A percentile compares a stretch with the other conserved stretches of the same genome.
These are phyloP conservation scores for Cyclotella atomus DNA, from an alignment of 108 stramenopile species.

Conservation along the genomic window DNA sequence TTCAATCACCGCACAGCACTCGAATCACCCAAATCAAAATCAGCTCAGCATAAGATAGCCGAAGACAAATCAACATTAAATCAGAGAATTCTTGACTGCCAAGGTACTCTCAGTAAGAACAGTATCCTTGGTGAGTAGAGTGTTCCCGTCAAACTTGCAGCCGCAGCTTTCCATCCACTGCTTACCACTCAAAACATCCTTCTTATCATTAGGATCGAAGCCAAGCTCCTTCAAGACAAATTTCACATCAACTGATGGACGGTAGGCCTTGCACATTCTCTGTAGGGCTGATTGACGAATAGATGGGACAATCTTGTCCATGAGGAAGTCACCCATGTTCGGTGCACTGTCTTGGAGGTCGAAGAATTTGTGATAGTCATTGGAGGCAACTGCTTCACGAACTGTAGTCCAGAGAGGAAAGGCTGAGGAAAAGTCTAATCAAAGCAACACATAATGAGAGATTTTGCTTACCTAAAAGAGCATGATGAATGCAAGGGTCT, in stretches of 20 bases:
- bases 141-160: slow-evolving; percentile 49
- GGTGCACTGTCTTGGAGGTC: slow-evolving; percentile 55
- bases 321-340: slow-evolving; percentile 66
- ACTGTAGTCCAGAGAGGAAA: slow-evolving; percentile 30
- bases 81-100: slow-evolving; percentile 64
- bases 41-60: background rate
- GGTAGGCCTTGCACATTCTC: slow-evolving; percentile 69
- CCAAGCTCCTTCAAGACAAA: slow-evolving; percentile 66
- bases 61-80: slow-evolving; percentile 26
- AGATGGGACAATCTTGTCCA: slow-evolving; percentile 69
- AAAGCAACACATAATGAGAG: background rate
- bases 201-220: slow-evolving; percentile 43
- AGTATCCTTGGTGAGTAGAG: slow-evolving; percentile 65
- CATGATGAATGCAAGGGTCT: slow-evolving; percentile 67
- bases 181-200: slow-evolving; percentile 39
- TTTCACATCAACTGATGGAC: slow-evolving; percentile 54
- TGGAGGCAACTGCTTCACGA: slow-evolving; percentile 67
- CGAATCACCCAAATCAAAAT: background rate
- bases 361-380: slow-evolving; percentile 77
- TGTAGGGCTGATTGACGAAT: slow-evolving; percentile 64
- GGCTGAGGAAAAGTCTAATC: background rate
- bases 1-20: slow-evolving; percentile 15
- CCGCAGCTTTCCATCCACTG: slow-evolving; percentile 66
- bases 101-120: slow-evolving; percentile 48
- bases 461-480: slow-evolving; percentile 39